phyloP scores from a whole-genome alignment of 495 filamentous ascomycete genomes.

The Aspergillus ellipticus region DNA sequence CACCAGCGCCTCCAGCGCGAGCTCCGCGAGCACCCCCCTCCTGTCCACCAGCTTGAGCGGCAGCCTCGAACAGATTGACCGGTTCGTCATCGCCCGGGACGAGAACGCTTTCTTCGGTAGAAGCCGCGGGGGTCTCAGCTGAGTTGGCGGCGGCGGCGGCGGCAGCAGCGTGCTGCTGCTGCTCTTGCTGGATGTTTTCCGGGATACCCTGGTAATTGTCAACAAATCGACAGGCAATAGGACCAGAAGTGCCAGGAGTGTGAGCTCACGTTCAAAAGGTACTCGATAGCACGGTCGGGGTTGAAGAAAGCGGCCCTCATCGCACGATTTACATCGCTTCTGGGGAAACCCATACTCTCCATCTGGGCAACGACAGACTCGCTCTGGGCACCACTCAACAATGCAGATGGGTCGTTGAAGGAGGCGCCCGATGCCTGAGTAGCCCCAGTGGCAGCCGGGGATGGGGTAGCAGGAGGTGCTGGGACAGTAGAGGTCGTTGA shows the following conservation, averaged over 20 bases:
- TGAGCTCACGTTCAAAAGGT: slow-evolving; percentile 74
- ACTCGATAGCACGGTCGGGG: slow-evolving; percentile 95
- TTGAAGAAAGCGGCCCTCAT: slow-evolving; percentile 97
- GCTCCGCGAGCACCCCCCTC: slow-evolving; percentile 46
- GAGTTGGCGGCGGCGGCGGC: slow-evolving; percentile 32
- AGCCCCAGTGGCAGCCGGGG: slow-evolving; percentile 60
- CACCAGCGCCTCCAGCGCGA: slow-evolving; percentile 50
- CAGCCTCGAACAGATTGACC: slow-evolving; percentile 93
- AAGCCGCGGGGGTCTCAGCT: slow-evolving; percentile 27
- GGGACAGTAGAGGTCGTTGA: slow-evolving; percentile 57
- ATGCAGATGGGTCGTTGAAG: slow-evolving; percentile 73
- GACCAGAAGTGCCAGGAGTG: background rate
- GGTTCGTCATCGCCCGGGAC: slow-evolving; percentile 53
- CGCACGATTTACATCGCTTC: slow-evolving; percentile 81
- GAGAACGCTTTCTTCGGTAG: slow-evolving; percentile 34
- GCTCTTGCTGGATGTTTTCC: slow-evolving; percentile 70
- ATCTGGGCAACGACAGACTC: slow-evolving; percentile 88
- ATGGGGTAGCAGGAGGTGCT: slow-evolving; percentile 57
- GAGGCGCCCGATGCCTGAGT: slow-evolving; percentile 37
- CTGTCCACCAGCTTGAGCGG: slow-evolving; percentile 66
- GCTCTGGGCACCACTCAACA: slow-evolving; percentile 78
- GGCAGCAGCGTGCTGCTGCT: slow-evolving; percentile 41
- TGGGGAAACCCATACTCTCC: slow-evolving; percentile 92
- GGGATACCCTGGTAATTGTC: slow-evolving; percentile 70
- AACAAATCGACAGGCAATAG: slow-evolving; percentile 14